Percentiles rank a stretch among this genome's conserved stretches.
phyloP scores from a whole-genome alignment of 768 basidiomycete genomes.

The Amanita muscaria region DNA sequence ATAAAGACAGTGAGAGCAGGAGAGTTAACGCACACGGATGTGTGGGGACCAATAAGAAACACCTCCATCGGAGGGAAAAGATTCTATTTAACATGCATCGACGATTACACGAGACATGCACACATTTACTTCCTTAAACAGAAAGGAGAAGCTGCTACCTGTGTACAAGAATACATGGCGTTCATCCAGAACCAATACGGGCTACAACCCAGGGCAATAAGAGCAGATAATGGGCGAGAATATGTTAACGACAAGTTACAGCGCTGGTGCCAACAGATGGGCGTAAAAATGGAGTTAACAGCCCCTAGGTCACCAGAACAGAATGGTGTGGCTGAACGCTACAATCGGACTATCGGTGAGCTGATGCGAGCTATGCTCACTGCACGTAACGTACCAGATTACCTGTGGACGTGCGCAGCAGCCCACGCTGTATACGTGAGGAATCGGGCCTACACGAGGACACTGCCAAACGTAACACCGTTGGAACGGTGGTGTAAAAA shows the following conservation, averaged over 20 bases:
- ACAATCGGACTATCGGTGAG: constrained; percentile 17
- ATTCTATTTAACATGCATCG: no score
- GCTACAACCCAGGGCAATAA: constrained; percentile 7
- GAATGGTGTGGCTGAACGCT: constrained; percentile 25
- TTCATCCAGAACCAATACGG: constrained; percentile 13
- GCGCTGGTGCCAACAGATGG: constrained; percentile 12
- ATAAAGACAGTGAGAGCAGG: background rate
- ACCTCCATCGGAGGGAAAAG: no score
- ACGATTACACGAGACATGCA: no score
- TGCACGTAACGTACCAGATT: background rate
- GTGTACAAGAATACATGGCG: background rate
- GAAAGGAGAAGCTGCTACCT: background rate
- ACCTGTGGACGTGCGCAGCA: background rate
- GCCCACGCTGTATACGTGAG: background rate
- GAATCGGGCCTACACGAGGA: background rate
- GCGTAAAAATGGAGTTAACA: constrained; percentile 19
- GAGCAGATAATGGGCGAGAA: constrained; percentile 19
- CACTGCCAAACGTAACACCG: background rate
- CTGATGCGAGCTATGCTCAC: constrained; percentile 18
- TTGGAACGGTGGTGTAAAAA: background rate
- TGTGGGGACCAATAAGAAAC: no score
- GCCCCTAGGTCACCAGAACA: constrained; percentile 21
- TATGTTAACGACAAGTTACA: constrained; percentile 13
- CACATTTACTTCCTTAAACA: no score
- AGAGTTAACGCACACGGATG: constrained; percentile 7